A percentile compares a stretch with the other conserved stretches of the same genome.
These are phyloP conservation scores for Chrysoporthe cubensis DNA, from an alignment of 2,329 filamentous ascomycete species.

Conservation along the genomic window DNA sequence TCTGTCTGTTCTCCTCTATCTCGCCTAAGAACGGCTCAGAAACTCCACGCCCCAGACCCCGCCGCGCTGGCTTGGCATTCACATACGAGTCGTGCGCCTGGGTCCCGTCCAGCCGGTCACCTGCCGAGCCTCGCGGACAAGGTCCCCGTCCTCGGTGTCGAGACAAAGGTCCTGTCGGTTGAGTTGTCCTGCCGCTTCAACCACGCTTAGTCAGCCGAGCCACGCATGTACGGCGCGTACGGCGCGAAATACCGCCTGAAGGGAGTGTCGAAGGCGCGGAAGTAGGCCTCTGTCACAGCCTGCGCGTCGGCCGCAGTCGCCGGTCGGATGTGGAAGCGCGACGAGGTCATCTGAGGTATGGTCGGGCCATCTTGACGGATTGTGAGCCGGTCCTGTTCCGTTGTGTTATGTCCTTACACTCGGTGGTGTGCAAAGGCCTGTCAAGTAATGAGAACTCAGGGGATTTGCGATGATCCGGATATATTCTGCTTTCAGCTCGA, in stretches of 20 bases:
- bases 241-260: not conserved
- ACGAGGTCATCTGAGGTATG: not conserved
- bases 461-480: too few relatives aligned
- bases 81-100: not conserved
- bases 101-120: not conserved
- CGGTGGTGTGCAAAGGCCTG: too few relatives aligned
- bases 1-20: not conserved
- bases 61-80: not conserved
- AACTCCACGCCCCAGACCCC: not conserved
- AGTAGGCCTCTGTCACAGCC: not conserved
- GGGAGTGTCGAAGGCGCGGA: not conserved
- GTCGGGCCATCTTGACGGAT: not conserved
- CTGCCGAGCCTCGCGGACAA: not conserved
- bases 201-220: not conserved
- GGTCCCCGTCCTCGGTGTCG: not conserved
- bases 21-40: not conserved
- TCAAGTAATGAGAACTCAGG: too few relatives aligned
- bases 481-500: too few relatives aligned
- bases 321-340: not conserved
- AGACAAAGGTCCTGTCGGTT: conserved; percentile 1
- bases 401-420: too few relatives aligned
- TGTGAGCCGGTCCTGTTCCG: too few relatives aligned
- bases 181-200: not conserved
- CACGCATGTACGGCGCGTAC: not conserved
- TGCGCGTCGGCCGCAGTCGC: not conserved